A percentile compares a stretch with the other conserved stretches of the same genome.
phyloP scores from a whole-genome alignment of 164 flowering plant genomes.

The Cinnamomum chago region DNA sequence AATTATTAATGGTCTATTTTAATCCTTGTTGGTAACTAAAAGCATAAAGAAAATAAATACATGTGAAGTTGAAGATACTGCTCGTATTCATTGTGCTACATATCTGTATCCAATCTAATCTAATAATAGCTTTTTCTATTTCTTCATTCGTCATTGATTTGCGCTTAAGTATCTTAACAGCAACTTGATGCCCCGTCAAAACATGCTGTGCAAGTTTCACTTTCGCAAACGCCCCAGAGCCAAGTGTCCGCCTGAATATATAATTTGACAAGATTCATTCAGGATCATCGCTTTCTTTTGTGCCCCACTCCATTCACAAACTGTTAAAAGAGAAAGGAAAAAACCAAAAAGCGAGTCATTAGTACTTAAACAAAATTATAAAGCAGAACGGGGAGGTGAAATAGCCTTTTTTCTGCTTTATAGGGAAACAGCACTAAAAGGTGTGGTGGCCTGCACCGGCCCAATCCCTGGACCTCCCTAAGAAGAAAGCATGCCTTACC shows the following conservation, averaged over 20 bases:
- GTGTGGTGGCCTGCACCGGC: no score
- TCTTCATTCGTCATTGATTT: slow-evolving; percentile 5
- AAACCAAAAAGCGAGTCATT: not conserved
- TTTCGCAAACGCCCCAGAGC: slow-evolving; percentile 24
- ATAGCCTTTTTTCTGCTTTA: no score
- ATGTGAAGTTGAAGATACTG: no score
- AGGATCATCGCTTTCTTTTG: slow-evolving; percentile 6
- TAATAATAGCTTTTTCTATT: slow-evolving; percentile 16
- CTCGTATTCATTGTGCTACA: not conserved
- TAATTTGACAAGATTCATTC: slow-evolving; percentile 13
- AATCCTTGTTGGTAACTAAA: no score
- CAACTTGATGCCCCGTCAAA: slow-evolving; percentile 24
- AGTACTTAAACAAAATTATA: not conserved
- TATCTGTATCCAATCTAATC: not conserved
- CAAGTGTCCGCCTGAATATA: slow-evolving; percentile 17
- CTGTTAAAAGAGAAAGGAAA: slow-evolving; percentile 4
- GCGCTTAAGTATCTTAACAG: slow-evolving; percentile 25
- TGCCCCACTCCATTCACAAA: slow-evolving; percentile 15
- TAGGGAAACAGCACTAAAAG: no score
- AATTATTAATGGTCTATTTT: no score
- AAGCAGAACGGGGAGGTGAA: not conserved
- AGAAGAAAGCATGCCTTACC: no score
- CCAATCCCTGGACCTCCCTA: no score
- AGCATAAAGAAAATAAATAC: no score
- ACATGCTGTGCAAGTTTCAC: slow-evolving; percentile 29